Base-by-base conservation (phyloP, 2,329 filamentous ascomycete species). In the Neobulgaria alba region DNA sequence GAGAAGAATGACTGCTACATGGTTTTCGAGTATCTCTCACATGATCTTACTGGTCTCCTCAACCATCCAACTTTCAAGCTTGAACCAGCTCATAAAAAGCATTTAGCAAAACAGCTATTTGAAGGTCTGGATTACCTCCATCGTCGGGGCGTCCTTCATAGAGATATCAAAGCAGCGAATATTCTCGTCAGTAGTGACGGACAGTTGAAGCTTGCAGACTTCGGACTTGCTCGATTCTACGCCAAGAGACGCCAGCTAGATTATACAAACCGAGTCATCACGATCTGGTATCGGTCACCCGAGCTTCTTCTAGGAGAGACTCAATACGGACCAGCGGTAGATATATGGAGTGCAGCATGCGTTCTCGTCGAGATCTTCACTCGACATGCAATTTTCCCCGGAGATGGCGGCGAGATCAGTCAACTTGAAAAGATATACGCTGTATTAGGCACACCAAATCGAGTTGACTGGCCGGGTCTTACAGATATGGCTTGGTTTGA, bases 1-100 rank as follows among this genome's bases (percentile, higher is more conserved):
- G 92, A 98, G 65, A 85, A 83, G 59, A 96, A 96, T 53, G 89
- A 96, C 63, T 98, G 92, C 62, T 98, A 94, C 64, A 98, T 98
- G 92, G 92, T 98, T 3, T 98, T 98, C 51, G 92, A 98, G 61
- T 98, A 98, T 59, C 73, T 96, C 21, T 90, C 92, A 1, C 92
- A 98, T 61, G 92, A 98, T 61, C 69, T 98, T 46, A 98, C 92
- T 2, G 92, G 92, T 10, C 70, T 98, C 21, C 76, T 98, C 46
- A 96, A 96, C 56, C 92, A 98, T 57, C 92, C 92, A 0, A 83
- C 82, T 0, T 98, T 95, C 64, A 82, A 81, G 45, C 75, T 98
- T 10, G 84, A 92, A 29, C 67, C 79, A 3, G 78, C 82, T 0
- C 89, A 96, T 61, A 93, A 88, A 64, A 98, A 98, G 63, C 80